Evolutionary conservation across 2,329 filamentous ascomycete species (phyloP).

Genomic region (Salinomyces thailandicus): DNA sequence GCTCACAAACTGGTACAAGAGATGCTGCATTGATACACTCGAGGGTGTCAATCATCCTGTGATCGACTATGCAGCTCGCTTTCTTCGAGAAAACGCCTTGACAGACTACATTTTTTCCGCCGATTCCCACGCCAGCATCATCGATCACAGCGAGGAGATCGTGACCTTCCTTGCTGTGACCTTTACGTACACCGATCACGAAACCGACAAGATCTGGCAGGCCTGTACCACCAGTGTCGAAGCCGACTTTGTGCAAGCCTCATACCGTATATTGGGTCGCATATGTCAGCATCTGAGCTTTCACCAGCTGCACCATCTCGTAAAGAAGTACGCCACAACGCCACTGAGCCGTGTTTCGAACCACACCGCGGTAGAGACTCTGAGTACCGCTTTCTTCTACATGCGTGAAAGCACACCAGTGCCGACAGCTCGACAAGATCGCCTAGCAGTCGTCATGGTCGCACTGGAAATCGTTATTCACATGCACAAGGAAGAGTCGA

Average conservation of each 20-base stretch:
- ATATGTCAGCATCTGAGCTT: conserved; percentile 37
- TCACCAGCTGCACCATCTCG: conserved; percentile 52
- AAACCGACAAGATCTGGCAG: conserved; percentile 76
- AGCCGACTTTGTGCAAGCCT: conserved; percentile 69
- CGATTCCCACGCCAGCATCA: conserved; percentile 85
- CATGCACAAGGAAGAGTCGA: neutral
- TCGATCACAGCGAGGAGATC: conserved; percentile 69
- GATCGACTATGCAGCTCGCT: conserved; percentile 57
- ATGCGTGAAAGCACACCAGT: neutral
- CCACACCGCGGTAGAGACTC: conserved; percentile 14
- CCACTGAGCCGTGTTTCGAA: conserved; percentile 15
- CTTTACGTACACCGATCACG: conserved; percentile 55
- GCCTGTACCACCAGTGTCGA: conserved; percentile 74
- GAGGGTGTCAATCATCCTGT: conserved; percentile 38
- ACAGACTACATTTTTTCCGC: conserved; percentile 82
- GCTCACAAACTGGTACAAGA: conserved; percentile 57
- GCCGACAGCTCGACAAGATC: conserved; percentile 2
- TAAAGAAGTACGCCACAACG: conserved; percentile 53
- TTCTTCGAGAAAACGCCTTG: conserved; percentile 59
- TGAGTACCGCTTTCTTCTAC: conserved; percentile 11
- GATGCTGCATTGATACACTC: conserved; percentile 15
- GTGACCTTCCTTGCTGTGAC: conserved; percentile 80
- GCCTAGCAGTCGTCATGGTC: neutral
- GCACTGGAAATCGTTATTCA: conserved; percentile 17
- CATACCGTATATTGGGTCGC: conserved; percentile 54